Conservation (phyloP, 1,284 basidiomycete genomes). For the Ustilago sp. region DNA sequence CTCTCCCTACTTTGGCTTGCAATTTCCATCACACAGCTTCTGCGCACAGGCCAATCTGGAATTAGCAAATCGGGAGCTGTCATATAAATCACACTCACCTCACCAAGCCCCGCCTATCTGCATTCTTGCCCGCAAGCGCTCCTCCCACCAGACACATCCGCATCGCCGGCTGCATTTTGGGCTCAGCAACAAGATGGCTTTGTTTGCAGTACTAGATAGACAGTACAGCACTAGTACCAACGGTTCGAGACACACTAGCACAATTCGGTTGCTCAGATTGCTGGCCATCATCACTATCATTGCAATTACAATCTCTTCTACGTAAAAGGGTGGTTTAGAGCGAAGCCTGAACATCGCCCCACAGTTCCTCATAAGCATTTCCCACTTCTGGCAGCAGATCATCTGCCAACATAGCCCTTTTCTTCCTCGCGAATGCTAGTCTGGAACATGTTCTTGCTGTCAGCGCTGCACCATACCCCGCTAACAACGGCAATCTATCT, state of each 20-base stretch:
- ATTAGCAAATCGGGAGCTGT: too few relatives aligned
- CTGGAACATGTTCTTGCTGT: constrained; percentile 86
- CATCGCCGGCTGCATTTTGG: background rate
- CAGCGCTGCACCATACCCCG: constrained; percentile 87
- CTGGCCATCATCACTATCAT: too few relatives aligned
- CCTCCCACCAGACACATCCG: background rate
- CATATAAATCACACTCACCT: background rate
- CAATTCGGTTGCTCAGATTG: too few relatives aligned
- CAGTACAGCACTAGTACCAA: too few relatives aligned
- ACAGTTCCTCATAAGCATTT: constrained; percentile 64
- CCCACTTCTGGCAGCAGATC: constrained; percentile 76
- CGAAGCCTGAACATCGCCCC: constrained; percentile 32
- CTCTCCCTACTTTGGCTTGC: background rate
- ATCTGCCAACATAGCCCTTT: constrained; percentile 86
- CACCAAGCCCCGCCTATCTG: background rate
- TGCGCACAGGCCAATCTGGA: too few relatives aligned
- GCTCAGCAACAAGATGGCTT: background rate
- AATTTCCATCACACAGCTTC: too few relatives aligned
- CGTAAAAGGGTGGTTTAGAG: background rate
- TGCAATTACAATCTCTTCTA: background rate
- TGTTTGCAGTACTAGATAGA: background rate
- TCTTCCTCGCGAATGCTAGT: constrained; percentile 79
- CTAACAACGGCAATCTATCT: constrained; percentile 80
- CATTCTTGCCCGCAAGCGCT: background rate
- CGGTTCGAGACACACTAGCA: too few relatives aligned